Conservation (phyloP, 352 stramenopile species). For the Phytophthora sp. region DNA sequence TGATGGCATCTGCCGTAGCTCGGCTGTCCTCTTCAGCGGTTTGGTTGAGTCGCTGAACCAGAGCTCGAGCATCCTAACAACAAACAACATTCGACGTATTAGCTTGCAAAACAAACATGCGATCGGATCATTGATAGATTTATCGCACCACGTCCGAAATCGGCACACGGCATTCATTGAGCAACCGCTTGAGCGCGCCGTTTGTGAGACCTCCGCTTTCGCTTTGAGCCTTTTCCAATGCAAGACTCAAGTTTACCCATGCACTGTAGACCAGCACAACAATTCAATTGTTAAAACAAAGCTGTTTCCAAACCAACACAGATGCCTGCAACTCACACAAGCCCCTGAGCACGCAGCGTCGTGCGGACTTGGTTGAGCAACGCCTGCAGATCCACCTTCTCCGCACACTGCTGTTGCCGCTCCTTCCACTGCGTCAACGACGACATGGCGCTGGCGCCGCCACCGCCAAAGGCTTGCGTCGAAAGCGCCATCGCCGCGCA, state of each 20-base stretch:
- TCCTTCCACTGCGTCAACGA: slow-evolving; percentile 79
- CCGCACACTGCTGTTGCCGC: slow-evolving; percentile 67
- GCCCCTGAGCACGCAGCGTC: slow-evolving; percentile 46
- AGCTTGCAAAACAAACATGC: not conserved
- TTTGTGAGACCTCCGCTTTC: slow-evolving; percentile 55
- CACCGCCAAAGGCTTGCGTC: not conserved
- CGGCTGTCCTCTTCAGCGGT: slow-evolving; percentile 41
- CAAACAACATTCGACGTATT: not conserved
- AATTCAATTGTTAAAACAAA: not conserved
- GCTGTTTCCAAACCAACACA: not conserved
- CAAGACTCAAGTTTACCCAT: slow-evolving; percentile 59
- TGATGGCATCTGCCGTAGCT: slow-evolving; percentile 54
- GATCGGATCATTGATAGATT: not conserved
- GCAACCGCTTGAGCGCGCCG: slow-evolving; percentile 60
- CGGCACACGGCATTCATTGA: slow-evolving; percentile 50
- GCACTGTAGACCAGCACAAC: slow-evolving; percentile 25
- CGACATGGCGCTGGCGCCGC: slow-evolving; percentile 26
- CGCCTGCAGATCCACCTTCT: slow-evolving; percentile 57
- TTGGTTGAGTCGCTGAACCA: slow-evolving; percentile 48
- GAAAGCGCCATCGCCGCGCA: slow-evolving; percentile 27
- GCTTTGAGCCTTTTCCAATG: slow-evolving; percentile 50
- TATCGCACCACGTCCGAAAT: slow-evolving; percentile 68
- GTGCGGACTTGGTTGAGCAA: slow-evolving; percentile 51
- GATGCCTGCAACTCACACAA: slow-evolving; percentile 55
- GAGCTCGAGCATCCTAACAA: slow-evolving; percentile 56